These are phyloP conservation scores for Kwoniella pini DNA, from an alignment of 768 basidiomycete species.

Conservation along the genomic window DNA sequence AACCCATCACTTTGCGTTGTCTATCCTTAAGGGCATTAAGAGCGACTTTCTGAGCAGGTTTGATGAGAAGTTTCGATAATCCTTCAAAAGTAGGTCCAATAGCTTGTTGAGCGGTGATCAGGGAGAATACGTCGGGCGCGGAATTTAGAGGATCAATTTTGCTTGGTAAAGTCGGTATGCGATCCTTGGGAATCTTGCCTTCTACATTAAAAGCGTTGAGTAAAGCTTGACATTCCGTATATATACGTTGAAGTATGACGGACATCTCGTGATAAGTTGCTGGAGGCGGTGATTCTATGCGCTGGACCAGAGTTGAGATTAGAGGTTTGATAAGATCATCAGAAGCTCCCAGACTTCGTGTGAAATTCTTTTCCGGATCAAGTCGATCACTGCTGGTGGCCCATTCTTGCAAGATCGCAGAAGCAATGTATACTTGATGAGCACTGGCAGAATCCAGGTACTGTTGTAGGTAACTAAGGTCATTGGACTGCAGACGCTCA, in stretches of 20 bases:
- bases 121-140: slow-evolving; percentile 69
- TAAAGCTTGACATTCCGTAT: slow-evolving; percentile 73
- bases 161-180: slow-evolving; percentile 74
- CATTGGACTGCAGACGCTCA: slow-evolving; percentile 50
- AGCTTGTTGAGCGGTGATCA: slow-evolving; percentile 71
- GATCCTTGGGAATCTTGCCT: slow-evolving; percentile 76
- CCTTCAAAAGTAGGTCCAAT: slow-evolving; percentile 70
- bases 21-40: slow-evolving; percentile 73
- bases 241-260: slow-evolving; percentile 73
- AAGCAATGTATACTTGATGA: slow-evolving; percentile 83
- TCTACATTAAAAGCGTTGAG: slow-evolving; percentile 81
- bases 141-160: slow-evolving; percentile 75
- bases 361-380: slow-evolving; percentile 55
- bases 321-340: slow-evolving; percentile 62
- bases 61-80: slow-evolving; percentile 72
- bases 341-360: slow-evolving; percentile 55
- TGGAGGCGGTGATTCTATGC: slow-evolving; percentile 74
- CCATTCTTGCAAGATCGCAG: slow-evolving; percentile 90
- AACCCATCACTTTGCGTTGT: slow-evolving; percentile 66
- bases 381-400: slow-evolving; percentile 58
- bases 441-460: slow-evolving; percentile 86
- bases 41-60: slow-evolving; percentile 72
- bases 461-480: slow-evolving; percentile 72
- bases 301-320: slow-evolving; percentile 66
- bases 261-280: slow-evolving; percentile 89